phyloP scores from a whole-genome alignment of 75 land plant species.

The Selaginella tamariscina region DNA sequence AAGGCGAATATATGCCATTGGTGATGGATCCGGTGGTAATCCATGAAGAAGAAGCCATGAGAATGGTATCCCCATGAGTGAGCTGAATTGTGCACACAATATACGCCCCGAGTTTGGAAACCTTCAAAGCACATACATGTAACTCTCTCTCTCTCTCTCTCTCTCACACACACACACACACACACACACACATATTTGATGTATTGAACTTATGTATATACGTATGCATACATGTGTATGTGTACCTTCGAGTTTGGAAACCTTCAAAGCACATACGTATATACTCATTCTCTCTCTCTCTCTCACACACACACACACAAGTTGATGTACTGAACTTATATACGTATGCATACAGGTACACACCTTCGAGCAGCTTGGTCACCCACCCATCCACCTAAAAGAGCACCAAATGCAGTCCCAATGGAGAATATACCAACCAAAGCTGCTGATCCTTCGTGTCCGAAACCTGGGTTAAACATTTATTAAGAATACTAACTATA shows the following conservation, averaged over 20 bases:
- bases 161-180: too few relatives aligned
- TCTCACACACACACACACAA: too few relatives aligned
- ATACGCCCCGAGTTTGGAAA: conserved; percentile 75
- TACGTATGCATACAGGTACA: too few relatives aligned
- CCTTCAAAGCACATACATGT: too few relatives aligned
- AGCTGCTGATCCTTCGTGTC: conserved; percentile 61
- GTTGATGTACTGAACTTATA: too few relatives aligned
- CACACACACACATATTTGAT: too few relatives aligned
- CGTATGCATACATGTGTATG: too few relatives aligned
- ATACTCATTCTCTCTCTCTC: too few relatives aligned
- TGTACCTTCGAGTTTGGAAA: too few relatives aligned
- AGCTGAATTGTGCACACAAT: conserved; percentile 91
- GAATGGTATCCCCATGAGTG: conserved; percentile 94
- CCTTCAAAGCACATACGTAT: too few relatives aligned
- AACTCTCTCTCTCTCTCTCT: too few relatives aligned
- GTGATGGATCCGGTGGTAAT: conserved; percentile 52
- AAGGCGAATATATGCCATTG: conserved; percentile 40
- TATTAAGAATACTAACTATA: neutral
- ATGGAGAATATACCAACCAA: conserved; percentile 64
- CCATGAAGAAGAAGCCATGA: conserved; percentile 57
- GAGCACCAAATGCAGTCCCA: conserved; percentile 75
- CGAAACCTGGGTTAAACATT: conserved; percentile 44
- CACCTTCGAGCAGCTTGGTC: conserved; percentile 44
- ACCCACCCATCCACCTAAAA: conserved; percentile 81
- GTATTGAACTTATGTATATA: too few relatives aligned